These are phyloP conservation scores for Dactylellina cionopaga DNA, from an alignment of 2,329 filamentous ascomycete species.

Conservation along the genomic window DNA sequence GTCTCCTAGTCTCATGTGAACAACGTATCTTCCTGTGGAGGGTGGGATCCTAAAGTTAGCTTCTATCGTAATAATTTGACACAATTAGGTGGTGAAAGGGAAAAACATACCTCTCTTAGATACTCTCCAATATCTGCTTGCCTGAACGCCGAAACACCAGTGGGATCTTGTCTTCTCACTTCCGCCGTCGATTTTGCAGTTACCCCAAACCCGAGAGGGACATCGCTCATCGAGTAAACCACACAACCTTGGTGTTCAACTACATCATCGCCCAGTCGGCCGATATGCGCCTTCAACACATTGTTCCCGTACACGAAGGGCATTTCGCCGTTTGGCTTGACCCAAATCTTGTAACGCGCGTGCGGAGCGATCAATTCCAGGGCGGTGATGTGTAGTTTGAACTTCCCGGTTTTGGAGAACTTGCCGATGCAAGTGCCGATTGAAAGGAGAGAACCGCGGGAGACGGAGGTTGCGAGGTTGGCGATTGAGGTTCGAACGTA, in stretches of 20 bases:
- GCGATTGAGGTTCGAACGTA: conserved; percentile 90
- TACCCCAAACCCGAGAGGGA: conserved; percentile 86
- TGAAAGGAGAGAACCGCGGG: conserved; percentile 81
- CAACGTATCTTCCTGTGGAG: conserved; percentile 57
- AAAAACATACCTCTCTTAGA: conserved; percentile 73
- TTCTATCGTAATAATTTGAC: not conserved
- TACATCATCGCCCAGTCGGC: conserved; percentile 87
- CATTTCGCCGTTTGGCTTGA: conserved; percentile 96
- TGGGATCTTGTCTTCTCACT: conserved; percentile 84
- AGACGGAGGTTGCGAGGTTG: conserved; percentile 87
- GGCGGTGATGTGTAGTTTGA: conserved; percentile 91
- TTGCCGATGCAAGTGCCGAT: conserved; percentile 93
- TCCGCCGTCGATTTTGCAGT: conserved; percentile 88
- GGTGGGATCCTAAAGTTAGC: conserved; percentile 3
- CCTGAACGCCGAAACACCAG: conserved; percentile 85
- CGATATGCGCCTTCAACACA: conserved; percentile 82
- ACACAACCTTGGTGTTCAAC: conserved; percentile 93
- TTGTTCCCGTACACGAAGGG: conserved; percentile 95
- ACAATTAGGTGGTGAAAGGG: not conserved
- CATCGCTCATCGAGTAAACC: conserved; percentile 91
- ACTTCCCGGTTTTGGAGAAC: conserved; percentile 96
- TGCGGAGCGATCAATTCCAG: conserved; percentile 88
- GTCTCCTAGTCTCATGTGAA: conserved; percentile 53
- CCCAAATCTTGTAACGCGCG: conserved; percentile 95
- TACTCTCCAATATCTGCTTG: conserved; percentile 97